phyloP scores from a whole-genome alignment of 148 eudicot genomes.

The Talinum fruticosum region DNA sequence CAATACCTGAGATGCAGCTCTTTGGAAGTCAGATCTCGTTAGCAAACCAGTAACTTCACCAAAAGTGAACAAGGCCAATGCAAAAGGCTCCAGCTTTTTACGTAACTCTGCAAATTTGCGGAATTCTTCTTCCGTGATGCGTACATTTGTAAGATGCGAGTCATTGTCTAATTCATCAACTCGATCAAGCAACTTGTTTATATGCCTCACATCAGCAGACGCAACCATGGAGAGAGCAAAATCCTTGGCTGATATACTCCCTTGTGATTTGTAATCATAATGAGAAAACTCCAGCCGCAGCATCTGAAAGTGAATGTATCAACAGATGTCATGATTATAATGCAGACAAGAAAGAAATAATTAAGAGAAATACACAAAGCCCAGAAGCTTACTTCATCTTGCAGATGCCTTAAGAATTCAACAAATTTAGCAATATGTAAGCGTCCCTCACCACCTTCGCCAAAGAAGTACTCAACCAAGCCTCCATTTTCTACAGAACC shows the following conservation, averaged over 20 bases:
- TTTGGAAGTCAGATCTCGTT: conserved; percentile 54
- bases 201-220: conserved; percentile 56
- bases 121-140: conserved; percentile 51
- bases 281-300: conserved; percentile 59
- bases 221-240: conserved; percentile 78
- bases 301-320: conserved; percentile 33
- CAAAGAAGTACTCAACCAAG: conserved; percentile 74
- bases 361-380: conserved; percentile 2
- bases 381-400: conserved; percentile 52
- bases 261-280: conserved; percentile 53
- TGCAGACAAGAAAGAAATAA: background rate
- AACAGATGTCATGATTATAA: conserved; percentile 1
- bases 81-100: conserved; percentile 49
- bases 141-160: conserved; percentile 34
- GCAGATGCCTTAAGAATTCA: conserved; percentile 62
- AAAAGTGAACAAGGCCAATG: conserved; percentile 55
- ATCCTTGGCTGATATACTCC: conserved; percentile 62
- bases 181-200: conserved; percentile 54
- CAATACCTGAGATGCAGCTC: conserved; percentile 69
- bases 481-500: conserved; percentile 74
- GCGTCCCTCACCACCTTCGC: conserved; percentile 50
- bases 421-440: conserved; percentile 69
- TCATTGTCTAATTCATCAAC: conserved; percentile 55
- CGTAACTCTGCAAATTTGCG: conserved; percentile 54
- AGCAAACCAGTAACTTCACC: conserved; percentile 51